Conservation (phyloP, 768 basidiomycete species). For the Leccinum broughii region DNA sequence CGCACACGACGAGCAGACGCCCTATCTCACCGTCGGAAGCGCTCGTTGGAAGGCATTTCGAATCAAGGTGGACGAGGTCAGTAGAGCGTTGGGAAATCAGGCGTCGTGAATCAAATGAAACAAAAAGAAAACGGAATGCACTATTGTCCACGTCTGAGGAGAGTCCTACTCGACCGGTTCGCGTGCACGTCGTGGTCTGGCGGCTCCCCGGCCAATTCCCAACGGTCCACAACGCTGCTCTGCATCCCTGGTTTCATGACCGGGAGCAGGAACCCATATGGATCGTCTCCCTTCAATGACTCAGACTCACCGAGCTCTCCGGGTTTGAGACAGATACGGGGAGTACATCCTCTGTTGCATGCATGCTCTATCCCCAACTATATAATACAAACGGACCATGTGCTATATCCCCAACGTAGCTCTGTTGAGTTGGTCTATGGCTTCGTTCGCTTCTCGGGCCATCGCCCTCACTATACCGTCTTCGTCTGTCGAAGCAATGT, state of each 20-base stretch:
- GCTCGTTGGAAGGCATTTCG: constrained; percentile 71
- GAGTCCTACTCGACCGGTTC: constrained; percentile 21
- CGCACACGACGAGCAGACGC: constrained; percentile 45
- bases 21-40: constrained; percentile 59
- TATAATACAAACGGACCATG: neutral
- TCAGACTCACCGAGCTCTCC: constrained; percentile 63
- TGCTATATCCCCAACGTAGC: constrained; percentile 39
- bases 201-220: constrained; percentile 22
- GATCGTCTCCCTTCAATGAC: constrained; percentile 75
- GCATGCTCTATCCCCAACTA: neutral
- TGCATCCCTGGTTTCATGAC: neutral
- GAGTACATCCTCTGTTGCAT: constrained; percentile 35
- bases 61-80: constrained; percentile 73
- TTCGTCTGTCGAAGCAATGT: constrained; percentile 68
- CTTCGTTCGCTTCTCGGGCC: constrained; percentile 69
- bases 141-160: neutral
- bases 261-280: constrained; percentile 52
- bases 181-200: constrained; percentile 27
- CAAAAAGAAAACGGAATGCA: neutral
- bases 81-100: constrained; percentile 52
- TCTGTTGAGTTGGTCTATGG: constrained; percentile 49
- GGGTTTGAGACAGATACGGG: constrained; percentile 95
- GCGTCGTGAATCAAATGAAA: constrained; percentile 18
- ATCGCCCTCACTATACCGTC: constrained; percentile 73
- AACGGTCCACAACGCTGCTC: constrained; percentile 24